Evolutionary conservation across 1,284 basidiomycete genomes (phyloP).

Genomic region (Boletus semigastroideus): DNA sequence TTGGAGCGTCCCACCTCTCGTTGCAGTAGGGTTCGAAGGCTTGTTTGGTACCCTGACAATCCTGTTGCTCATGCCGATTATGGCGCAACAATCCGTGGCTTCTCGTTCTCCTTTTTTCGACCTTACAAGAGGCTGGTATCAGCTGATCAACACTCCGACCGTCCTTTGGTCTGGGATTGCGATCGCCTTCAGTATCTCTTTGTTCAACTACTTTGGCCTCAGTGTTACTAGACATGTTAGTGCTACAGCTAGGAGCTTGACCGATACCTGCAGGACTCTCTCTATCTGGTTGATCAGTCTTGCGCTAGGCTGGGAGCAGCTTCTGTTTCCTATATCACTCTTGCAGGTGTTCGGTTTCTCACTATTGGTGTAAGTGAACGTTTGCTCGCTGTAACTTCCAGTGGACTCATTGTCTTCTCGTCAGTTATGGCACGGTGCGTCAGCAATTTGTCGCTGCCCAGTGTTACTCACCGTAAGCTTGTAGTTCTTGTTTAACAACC

Average conservation of each 20-base stretch:
- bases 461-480: constrained; percentile 15
- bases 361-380: constrained; percentile 71
- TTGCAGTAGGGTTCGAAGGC: constrained; percentile 95
- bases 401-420: constrained; percentile 7
- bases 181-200: constrained; percentile 82
- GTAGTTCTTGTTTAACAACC: constrained; percentile 78
- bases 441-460: constrained; percentile 1
- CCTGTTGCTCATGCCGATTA: constrained; percentile 70
- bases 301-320: constrained; percentile 88
- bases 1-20: constrained; percentile 87
- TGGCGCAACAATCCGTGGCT: constrained; percentile 56
- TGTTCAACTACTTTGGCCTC: constrained; percentile 96
- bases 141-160: constrained; percentile 78
- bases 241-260: constrained; percentile 86
- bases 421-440: constrained; percentile 60
- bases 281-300: constrained; percentile 90
- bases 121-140: constrained; percentile 84
- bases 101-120: constrained; percentile 84
- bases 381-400: constrained; percentile 29
- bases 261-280: constrained; percentile 95
- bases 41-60: constrained; percentile 86
- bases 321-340: constrained; percentile 80
- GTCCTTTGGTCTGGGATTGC: constrained; percentile 80
- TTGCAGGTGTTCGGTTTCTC: constrained; percentile 90
- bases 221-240: constrained; percentile 90